These are phyloP conservation scores for Lipomyces anomalus DNA, from an alignment of 805 yeast genomes.

Conservation along the genomic window DNA sequence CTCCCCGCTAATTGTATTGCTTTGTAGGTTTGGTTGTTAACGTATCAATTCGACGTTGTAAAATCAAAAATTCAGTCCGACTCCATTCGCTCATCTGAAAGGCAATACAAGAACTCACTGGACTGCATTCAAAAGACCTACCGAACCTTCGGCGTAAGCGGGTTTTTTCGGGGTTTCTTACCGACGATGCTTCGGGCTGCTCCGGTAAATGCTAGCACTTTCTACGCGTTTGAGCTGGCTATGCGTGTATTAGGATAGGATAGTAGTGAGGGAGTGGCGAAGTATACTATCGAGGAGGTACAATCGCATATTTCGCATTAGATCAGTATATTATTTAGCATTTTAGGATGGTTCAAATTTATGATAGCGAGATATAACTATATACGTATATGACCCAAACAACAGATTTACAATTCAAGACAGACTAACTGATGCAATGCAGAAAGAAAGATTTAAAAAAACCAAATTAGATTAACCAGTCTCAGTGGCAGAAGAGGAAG, in stretches of 20 bases:
- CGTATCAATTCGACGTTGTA: conserved; percentile 85
- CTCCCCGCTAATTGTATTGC: too few species aligned
- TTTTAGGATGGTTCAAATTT: too few species aligned
- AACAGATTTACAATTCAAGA: too few species aligned
- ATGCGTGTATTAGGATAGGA: conserved; percentile 48
- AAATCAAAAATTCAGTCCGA: conserved; percentile 86
- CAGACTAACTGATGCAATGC: too few species aligned
- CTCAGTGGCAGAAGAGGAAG: too few species aligned
- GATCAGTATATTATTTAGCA: too few species aligned
- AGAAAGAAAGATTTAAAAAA: too few species aligned
- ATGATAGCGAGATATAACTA: too few species aligned
- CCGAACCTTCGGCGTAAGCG: conserved; percentile 58
- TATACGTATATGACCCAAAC: too few species aligned
- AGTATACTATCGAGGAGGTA: too few species aligned
- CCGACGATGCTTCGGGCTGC: conserved; percentile 96
- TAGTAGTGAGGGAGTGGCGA: neutral
- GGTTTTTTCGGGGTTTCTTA: conserved; percentile 83
- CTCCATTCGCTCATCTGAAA: conserved; percentile 50
- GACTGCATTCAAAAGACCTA: conserved; percentile 54
- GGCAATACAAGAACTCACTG: conserved; percentile 53
- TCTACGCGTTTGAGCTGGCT: conserved; percentile 85
- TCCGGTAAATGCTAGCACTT: conserved; percentile 97
- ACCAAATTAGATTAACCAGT: too few species aligned
- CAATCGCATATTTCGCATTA: too few species aligned
- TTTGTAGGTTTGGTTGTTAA: conserved; percentile 66